Conservation (phyloP, 1,284 basidiomycete species). For the Ustilago xerochloae region DNA sequence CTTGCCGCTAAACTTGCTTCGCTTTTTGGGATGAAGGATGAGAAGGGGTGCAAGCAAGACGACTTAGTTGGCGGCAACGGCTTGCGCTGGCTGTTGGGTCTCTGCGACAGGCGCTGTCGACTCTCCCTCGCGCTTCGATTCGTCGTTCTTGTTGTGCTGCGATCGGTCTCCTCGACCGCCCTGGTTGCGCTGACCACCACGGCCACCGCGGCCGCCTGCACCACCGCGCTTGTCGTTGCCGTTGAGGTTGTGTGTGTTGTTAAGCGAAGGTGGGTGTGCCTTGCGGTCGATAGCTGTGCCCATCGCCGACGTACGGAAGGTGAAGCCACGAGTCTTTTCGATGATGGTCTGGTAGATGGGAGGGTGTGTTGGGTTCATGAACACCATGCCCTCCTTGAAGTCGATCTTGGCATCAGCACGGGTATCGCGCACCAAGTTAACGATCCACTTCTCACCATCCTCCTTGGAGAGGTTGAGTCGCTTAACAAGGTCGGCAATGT, state of each 20-base stretch:
- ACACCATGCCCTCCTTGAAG: slow-evolving; percentile 93
- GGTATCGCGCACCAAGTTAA: slow-evolving; percentile 96
- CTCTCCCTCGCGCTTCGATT: slow-evolving; percentile 41
- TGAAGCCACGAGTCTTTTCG: slow-evolving; percentile 91
- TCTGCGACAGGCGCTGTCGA: slow-evolving; percentile 31
- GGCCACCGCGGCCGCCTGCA: slow-evolving; percentile 54
- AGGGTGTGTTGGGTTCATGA: slow-evolving; percentile 88
- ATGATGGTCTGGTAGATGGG: slow-evolving; percentile 95
- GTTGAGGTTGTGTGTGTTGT: slow-evolving; percentile 51
- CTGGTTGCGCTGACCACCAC: slow-evolving; percentile 57
- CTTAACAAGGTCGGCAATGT: slow-evolving; percentile 93
- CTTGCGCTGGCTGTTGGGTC: slow-evolving; percentile 34
- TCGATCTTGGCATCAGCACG: slow-evolving; percentile 98
- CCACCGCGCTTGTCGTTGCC: slow-evolving; percentile 52
- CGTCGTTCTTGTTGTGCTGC: slow-evolving; percentile 16
- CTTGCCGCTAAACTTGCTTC: slow-evolving; percentile 6
- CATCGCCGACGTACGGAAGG: slow-evolving; percentile 88
- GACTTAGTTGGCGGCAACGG: slow-evolving; percentile 38
- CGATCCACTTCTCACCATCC: slow-evolving; percentile 99
- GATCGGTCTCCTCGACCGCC: slow-evolving; percentile 42
- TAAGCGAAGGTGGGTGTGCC: slow-evolving; percentile 61
- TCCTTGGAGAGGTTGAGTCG: slow-evolving; percentile 89
- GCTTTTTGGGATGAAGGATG: slow-evolving; percentile 13
- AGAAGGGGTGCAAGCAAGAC: background rate
- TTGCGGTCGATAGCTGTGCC: slow-evolving; percentile 81